Conservation (phyloP, 495 filamentous ascomycete genomes). For the Aspergillus incahuasiensis region DNA sequence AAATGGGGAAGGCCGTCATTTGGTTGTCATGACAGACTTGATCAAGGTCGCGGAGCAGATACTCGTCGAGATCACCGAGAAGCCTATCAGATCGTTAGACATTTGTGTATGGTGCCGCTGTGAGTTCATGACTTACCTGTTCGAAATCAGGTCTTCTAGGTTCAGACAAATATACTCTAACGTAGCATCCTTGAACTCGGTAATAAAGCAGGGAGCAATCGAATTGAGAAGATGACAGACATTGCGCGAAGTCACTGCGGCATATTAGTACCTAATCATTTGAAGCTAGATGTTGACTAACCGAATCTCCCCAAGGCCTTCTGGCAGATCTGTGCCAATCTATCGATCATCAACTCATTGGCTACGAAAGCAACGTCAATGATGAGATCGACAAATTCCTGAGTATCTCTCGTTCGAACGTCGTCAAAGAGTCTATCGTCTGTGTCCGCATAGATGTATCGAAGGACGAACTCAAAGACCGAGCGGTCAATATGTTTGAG, state of each 20-base stretch:
- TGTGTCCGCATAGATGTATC: slow-evolving; percentile 77
- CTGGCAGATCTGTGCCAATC: slow-evolving; percentile 85
- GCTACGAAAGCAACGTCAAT: slow-evolving; percentile 87
- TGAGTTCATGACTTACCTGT: slow-evolving; percentile 51
- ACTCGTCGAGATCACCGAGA: slow-evolving; percentile 81
- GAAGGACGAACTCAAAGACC: slow-evolving; percentile 74
- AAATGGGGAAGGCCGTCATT: slow-evolving; percentile 65
- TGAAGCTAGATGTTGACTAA: slow-evolving; percentile 24
- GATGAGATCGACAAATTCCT: slow-evolving; percentile 82
- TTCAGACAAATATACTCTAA: slow-evolving; percentile 90
- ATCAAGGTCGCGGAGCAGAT: slow-evolving; percentile 74
- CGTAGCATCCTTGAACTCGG: slow-evolving; percentile 80
- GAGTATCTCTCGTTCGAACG: slow-evolving; percentile 62
- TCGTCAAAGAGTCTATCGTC: slow-evolving; percentile 79
- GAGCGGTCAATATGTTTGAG: slow-evolving; percentile 70
- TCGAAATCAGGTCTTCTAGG: slow-evolving; percentile 83
- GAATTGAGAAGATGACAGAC: slow-evolving; percentile 78
- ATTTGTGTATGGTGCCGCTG: not conserved
- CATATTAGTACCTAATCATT: slow-evolving; percentile 18
- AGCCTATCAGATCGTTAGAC: slow-evolving; percentile 41
- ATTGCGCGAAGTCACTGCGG: slow-evolving; percentile 73
- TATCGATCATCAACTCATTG: slow-evolving; percentile 92
- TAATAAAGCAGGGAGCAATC: slow-evolving; percentile 74
- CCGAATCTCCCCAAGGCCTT: slow-evolving; percentile 79
- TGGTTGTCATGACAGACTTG: slow-evolving; percentile 77